These are phyloP conservation scores for Rugonectria rugulosa DNA, from an alignment of 2,329 filamentous ascomycete genomes.

Conservation along the genomic window DNA sequence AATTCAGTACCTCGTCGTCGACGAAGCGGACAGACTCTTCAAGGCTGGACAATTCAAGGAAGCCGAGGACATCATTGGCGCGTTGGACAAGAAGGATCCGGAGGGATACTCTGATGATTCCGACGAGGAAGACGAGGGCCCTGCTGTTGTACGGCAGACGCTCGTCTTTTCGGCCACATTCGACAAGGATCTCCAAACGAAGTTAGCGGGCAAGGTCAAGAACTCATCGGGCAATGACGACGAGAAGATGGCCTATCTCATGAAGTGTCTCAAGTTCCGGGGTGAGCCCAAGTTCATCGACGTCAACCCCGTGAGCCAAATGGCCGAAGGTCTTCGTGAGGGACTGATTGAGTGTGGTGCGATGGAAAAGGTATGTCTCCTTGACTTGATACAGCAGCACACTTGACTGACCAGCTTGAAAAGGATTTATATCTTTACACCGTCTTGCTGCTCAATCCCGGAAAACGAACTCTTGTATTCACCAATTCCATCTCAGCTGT, in stretches of 20 bases:
- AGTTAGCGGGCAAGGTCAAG: slow-evolving; percentile 64
- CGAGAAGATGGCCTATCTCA: slow-evolving; percentile 90
- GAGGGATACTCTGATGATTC: slow-evolving; percentile 60
- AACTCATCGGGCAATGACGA: slow-evolving; percentile 66
- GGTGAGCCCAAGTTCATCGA: slow-evolving; percentile 91
- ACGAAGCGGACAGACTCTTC: slow-evolving; percentile 91
- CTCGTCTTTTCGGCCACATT: slow-evolving; percentile 98
- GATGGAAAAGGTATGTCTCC: slow-evolving; percentile 78
- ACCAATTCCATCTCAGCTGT: slow-evolving; percentile 96
- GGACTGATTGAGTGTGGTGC: slow-evolving; percentile 91
- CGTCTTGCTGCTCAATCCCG: slow-evolving; percentile 81
- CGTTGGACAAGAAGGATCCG: slow-evolving; percentile 77
- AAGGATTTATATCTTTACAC: slow-evolving; percentile 93
- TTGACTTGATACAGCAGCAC: neutral
- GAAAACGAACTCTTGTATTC: slow-evolving; percentile 85
- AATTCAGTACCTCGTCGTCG: slow-evolving; percentile 85
- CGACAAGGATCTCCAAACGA: slow-evolving; percentile 88
- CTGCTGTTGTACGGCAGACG: slow-evolving; percentile 72
- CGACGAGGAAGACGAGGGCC: slow-evolving; percentile 56
- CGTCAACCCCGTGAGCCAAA: slow-evolving; percentile 86
- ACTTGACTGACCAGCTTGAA: slow-evolving; percentile 8
- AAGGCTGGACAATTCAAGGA: slow-evolving; percentile 97
- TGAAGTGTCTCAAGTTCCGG: slow-evolving; percentile 88
- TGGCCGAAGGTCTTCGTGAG: slow-evolving; percentile 86
- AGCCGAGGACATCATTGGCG: slow-evolving; percentile 83